A percentile compares a stretch with the other conserved stretches of the same genome.
Conservation (phyloP, 306 rosid species). For the Ceratonia siliqua region DNA sequence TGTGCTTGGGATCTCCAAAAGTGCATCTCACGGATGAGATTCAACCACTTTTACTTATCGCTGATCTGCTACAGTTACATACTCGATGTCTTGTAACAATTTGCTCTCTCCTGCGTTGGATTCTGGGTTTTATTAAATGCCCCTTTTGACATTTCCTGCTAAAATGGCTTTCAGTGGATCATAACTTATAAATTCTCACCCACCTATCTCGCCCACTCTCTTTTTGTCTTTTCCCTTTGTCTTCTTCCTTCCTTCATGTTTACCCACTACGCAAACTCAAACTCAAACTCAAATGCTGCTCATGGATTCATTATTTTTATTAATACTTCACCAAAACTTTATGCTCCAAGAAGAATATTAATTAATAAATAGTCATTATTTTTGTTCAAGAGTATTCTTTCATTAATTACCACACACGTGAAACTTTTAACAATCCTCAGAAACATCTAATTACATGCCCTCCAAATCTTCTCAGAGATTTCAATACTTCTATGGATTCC, state of each 20-base stretch:
- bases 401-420: too few relatives aligned
- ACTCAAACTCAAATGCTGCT: constrained; percentile 21
- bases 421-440: too few relatives aligned
- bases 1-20: constrained; percentile 9
- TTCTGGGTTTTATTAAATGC: constrained; percentile 45
- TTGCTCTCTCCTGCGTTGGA: constrained; percentile 34
- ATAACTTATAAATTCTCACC: constrained; percentile 37
- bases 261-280: constrained; percentile 23
- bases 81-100: too few relatives aligned
- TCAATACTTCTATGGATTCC: too few relatives aligned
- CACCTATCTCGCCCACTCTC: constrained; percentile 32
- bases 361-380: too few relatives aligned
- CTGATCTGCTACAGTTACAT: too few relatives aligned
- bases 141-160: constrained; percentile 44
- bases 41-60: neutral
- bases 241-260: constrained; percentile 35
- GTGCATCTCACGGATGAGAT: neutral
- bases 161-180: constrained; percentile 45
- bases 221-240: constrained; percentile 47
- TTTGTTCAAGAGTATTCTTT: too few relatives aligned
- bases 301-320: constrained; percentile 21
- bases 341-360: too few relatives aligned
- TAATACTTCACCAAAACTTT: neutral
- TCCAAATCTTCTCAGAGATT: too few relatives aligned
- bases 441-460: too few relatives aligned